phyloP scores from a whole-genome alignment of 345 rosid species.

The Camelina sativa region DNA sequence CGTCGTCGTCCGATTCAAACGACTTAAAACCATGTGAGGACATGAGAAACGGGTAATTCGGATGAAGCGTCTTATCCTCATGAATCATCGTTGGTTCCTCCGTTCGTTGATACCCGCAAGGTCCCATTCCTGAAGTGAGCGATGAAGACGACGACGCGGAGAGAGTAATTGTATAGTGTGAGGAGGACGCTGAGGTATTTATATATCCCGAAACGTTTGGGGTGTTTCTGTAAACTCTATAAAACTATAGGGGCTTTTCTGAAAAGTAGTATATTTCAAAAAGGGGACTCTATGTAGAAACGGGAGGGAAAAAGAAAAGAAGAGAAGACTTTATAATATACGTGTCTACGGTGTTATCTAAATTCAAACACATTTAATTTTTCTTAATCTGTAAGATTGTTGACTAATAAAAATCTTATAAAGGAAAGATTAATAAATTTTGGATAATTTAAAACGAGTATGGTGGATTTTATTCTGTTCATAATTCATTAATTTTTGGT shows the following conservation, averaged over 20 bases:
- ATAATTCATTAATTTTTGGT: not conserved
- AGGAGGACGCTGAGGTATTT: not conserved
- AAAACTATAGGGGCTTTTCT: not conserved
- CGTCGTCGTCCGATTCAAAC: conserved; percentile 32
- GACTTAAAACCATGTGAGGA: conserved; percentile 34
- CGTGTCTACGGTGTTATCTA: not conserved
- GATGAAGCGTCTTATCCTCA: conserved; percentile 39
- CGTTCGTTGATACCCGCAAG: conserved; percentile 43
- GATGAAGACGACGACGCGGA: conserved; percentile 34
- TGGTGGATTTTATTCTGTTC: not conserved
- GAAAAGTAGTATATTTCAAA: not conserved
- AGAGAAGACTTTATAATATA: not conserved
- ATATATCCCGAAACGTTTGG: not conserved
- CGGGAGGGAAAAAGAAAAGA: conserved; percentile 47
- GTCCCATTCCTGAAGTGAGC: conserved; percentile 34
- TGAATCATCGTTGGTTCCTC: conserved; percentile 13
- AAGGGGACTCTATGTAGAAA: not conserved
- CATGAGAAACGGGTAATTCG: conserved; percentile 43
- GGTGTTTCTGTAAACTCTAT: not conserved
- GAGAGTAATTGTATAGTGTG: conserved; percentile 17
- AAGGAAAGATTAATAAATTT: not conserved
- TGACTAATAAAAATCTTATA: conserved; percentile 2
- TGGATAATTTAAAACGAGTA: not conserved
- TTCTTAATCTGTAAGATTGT: not conserved
- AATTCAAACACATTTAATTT: conserved; percentile 17